These are phyloP conservation scores for Fusarium sterilihyphosum DNA, from an alignment of 2,329 filamentous ascomycete species.

Conservation along the genomic window DNA sequence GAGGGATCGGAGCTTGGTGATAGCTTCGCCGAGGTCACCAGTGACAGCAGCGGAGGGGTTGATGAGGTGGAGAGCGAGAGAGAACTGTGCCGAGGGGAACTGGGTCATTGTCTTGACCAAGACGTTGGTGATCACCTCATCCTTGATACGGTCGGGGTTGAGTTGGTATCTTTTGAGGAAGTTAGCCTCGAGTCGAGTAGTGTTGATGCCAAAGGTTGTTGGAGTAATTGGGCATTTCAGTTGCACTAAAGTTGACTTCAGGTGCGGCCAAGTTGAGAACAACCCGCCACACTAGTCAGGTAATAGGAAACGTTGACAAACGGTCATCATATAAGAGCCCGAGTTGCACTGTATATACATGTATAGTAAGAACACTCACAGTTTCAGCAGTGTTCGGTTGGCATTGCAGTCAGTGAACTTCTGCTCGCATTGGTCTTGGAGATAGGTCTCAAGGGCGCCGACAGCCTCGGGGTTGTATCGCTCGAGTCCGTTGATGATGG, in stretches of 20 bases:
- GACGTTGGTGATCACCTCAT: conserved; percentile 98
- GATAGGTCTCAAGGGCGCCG: conserved; percentile 91
- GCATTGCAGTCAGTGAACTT: conserved; percentile 96
- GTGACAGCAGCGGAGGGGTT: conserved; percentile 76
- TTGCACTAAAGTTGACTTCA: conserved; percentile 81
- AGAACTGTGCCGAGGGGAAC: conserved; percentile 96
- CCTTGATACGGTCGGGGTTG: conserved; percentile 96
- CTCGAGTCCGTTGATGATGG: conserved; percentile 96
- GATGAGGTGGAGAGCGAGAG: conserved; percentile 91
- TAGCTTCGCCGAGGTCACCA: conserved; percentile 85
- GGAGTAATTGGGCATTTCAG: conserved; percentile 62
- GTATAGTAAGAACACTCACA: conserved; percentile 73
- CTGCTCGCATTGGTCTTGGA: conserved; percentile 93
- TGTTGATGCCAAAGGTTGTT: neutral
- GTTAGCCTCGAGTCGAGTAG: conserved; percentile 27
- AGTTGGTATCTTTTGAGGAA: conserved; percentile 89
- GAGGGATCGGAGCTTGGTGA: conserved; percentile 85
- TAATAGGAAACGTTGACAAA: conserved; percentile 98
- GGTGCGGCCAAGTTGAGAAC: conserved; percentile 50
- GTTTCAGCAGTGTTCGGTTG: conserved; percentile 93
- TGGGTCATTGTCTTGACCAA: conserved; percentile 97
- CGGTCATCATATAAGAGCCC: conserved; percentile 72
- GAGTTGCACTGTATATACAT: conserved; percentile 19
- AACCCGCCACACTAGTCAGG: conserved; percentile 74
- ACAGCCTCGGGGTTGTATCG: conserved; percentile 99